phyloP scores from a whole-genome alignment of 495 filamentous ascomycete genomes.

The Baudoinia panamericana region DNA sequence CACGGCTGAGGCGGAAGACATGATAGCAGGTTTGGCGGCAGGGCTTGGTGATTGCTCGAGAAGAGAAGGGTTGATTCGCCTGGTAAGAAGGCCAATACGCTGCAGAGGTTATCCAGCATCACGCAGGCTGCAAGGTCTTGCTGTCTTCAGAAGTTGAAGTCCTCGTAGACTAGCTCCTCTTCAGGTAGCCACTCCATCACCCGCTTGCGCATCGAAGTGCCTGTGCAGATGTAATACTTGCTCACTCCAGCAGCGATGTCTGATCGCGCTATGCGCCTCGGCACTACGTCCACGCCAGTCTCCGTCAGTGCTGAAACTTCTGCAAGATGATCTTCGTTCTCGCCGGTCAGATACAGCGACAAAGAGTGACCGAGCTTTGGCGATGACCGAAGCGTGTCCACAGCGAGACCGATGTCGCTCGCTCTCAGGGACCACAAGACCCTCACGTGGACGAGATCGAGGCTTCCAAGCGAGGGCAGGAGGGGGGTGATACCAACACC shows the following conservation, averaged over 20 bases:
- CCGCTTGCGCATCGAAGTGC: conserved; percentile 39
- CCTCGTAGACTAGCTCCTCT: conserved; percentile 51
- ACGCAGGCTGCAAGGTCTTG: too few species aligned
- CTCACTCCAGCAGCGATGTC: conserved; percentile 34
- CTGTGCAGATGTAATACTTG: conserved; percentile 59
- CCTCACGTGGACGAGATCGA: conserved; percentile 35
- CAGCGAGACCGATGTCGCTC: conserved; percentile 48
- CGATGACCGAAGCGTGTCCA: conserved; percentile 44
- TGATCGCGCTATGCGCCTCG: conserved; percentile 39
- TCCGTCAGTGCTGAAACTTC: conserved; percentile 19
- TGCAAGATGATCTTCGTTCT: conserved; percentile 24
- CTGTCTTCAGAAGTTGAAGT: conserved; percentile 51
- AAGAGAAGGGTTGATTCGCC: too few species aligned
- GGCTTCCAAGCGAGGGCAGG: conserved; percentile 44
- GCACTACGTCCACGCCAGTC: conserved; percentile 33
- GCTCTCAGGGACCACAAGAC: conserved; percentile 55
- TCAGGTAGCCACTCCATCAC: conserved; percentile 51
- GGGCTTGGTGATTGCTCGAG: too few species aligned
- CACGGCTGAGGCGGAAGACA: too few species aligned
- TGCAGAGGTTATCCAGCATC: too few species aligned
- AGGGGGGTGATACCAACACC: conserved; percentile 75
- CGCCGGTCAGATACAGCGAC: conserved; percentile 47
- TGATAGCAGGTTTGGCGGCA: too few species aligned
- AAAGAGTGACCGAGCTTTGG: conserved; percentile 39
- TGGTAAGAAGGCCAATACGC: too few species aligned